Evolutionary conservation across 768 basidiomycete genomes (phyloP).

Genomic region (Naganishia onofrii): DNA sequence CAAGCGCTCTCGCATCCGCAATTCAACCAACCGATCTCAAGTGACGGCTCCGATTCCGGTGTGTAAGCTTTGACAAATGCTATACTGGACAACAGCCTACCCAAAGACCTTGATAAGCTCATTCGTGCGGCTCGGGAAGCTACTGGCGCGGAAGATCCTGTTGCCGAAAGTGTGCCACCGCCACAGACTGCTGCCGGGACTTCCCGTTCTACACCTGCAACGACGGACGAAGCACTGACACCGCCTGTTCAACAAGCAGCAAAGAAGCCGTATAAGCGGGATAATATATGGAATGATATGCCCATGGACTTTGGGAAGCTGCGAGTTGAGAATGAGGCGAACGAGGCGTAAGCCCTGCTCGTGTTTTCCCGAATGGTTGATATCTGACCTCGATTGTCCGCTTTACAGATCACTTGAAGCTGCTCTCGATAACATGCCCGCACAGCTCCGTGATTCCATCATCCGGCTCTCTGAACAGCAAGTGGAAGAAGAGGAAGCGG

Average conservation of each 20-base stretch:
- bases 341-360: constrained; percentile 52
- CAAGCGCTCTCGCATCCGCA: constrained; percentile 42
- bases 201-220: neutral
- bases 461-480: constrained; percentile 70
- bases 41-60: constrained; percentile 34
- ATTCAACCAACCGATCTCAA: constrained; percentile 35
- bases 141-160: neutral
- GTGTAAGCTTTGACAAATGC: constrained; percentile 44
- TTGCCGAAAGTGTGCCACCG: neutral
- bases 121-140: constrained; percentile 44
- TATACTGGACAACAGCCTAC: constrained; percentile 59
- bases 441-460: constrained; percentile 81
- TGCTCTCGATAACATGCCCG: constrained; percentile 53
- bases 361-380: no score
- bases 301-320: constrained; percentile 64
- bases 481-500: constrained; percentile 61
- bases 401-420: constrained; percentile 11
- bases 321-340: constrained; percentile 60
- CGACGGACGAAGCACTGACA: neutral
- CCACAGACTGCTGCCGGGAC: neutral
- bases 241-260: neutral
- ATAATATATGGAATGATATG: constrained; percentile 75
- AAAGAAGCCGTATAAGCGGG: constrained; percentile 28
- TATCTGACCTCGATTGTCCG: neutral
- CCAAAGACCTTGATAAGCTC: constrained; percentile 68